Conservation (phyloP, 768 basidiomycete species). For the Naganishia kalamii region DNA sequence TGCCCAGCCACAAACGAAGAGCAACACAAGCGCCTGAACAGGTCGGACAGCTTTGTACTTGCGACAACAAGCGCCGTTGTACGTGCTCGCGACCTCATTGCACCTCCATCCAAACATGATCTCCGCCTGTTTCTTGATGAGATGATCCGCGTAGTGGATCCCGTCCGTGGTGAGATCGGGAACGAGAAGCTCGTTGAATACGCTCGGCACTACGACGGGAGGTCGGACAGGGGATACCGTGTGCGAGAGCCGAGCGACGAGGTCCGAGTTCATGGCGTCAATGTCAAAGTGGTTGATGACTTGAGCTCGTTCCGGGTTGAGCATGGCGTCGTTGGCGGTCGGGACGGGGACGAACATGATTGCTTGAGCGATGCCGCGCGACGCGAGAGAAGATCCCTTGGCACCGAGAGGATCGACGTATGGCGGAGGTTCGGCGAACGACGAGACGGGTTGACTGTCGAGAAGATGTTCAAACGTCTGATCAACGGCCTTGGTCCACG, state of each 20-base stretch:
- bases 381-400: conserved; percentile 33
- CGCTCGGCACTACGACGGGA: conserved; percentile 60
- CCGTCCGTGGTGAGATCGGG: conserved; percentile 73
- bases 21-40: conserved; percentile 36
- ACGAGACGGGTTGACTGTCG: conserved; percentile 29
- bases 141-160: conserved; percentile 64
- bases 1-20: conserved; percentile 47
- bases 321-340: conserved; percentile 60
- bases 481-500: conserved; percentile 73
- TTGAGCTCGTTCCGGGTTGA: conserved; percentile 59
- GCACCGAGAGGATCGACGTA: neutral
- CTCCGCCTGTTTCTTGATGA: conserved; percentile 65
- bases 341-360: conserved; percentile 74
- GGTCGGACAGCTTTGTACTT: conserved; percentile 62
- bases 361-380: conserved; percentile 57
- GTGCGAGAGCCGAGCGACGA: conserved; percentile 58
- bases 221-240: conserved; percentile 10
- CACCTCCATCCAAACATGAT: conserved; percentile 74
- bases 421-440: conserved; percentile 10
- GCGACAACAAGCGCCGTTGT: conserved; percentile 59
- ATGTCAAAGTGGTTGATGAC: conserved; percentile 73
- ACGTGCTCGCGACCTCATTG: conserved; percentile 54
- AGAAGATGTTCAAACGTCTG: conserved; percentile 53
- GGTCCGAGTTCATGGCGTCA: conserved; percentile 83
- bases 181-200: conserved; percentile 74